Conservation (phyloP, 1,284 basidiomycete species). For the Rhodotorula sp. region DNA sequence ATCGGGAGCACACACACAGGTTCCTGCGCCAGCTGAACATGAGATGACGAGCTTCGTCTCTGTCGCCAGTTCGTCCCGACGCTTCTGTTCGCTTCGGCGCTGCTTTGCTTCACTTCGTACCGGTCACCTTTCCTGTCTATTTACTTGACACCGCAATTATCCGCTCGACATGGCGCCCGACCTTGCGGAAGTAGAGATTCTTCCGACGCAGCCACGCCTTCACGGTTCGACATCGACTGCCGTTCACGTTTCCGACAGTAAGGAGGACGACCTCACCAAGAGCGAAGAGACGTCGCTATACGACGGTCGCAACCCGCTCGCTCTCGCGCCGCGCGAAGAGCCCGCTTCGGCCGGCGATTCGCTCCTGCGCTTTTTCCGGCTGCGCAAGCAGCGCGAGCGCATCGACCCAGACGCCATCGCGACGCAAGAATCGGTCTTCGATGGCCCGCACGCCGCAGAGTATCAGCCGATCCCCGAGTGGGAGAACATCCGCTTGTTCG, state of each 20-base stretch:
- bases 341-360: neutral
- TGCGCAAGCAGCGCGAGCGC: neutral
- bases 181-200: neutral
- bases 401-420: conserved; percentile 10
- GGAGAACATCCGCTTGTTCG: conserved; percentile 46
- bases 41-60: no score
- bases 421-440: conserved; percentile 27
- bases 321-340: neutral
- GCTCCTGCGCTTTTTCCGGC: neutral
- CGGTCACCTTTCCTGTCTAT: no score
- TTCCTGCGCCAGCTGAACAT: no score
- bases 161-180: neutral
- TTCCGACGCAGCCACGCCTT: neutral
- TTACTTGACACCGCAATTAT: no score
- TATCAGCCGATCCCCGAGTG: conserved; percentile 24
- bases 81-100: no score
- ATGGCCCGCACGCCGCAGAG: conserved; percentile 22
- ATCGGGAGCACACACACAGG: no score
- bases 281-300: neutral
- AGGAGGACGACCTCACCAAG: neutral
- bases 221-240: neutral
- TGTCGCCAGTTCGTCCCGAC: no score
- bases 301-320: neutral
- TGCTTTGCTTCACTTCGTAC: no score
- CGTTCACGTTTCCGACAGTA: neutral